Conservation (phyloP, 192 early-diverging fungal species). For the Geosiphon pyriformis region DNA sequence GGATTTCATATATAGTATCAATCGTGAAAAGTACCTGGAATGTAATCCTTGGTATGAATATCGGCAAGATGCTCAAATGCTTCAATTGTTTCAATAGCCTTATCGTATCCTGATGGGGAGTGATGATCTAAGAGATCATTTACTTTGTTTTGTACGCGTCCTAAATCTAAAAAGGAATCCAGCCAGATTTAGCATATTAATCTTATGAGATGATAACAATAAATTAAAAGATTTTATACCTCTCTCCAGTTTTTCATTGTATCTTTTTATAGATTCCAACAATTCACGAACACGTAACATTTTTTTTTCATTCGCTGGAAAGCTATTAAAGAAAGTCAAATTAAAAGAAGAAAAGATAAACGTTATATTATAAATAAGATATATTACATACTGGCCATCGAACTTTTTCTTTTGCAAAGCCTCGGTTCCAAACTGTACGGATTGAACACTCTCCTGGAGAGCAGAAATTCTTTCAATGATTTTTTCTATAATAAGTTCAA, state of each 20-base stretch:
- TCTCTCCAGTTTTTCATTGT: slow-evolving; percentile 10
- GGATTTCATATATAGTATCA: neutral
- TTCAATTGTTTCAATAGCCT: slow-evolving; percentile 34
- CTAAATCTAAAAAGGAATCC: slow-evolving; percentile 7
- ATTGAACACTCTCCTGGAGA: neutral
- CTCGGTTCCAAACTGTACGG: slow-evolving; percentile 6
- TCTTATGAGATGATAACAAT: neutral
- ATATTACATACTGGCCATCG: slow-evolving; percentile 7
- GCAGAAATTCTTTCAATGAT: neutral
- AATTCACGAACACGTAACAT: neutral
- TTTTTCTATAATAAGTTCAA: neutral
- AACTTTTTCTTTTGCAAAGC: slow-evolving; percentile 15
- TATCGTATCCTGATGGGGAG: slow-evolving; percentile 18
- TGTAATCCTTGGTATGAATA: slow-evolving; percentile 41
- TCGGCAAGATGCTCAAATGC: slow-evolving; percentile 42
- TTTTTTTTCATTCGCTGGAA: neutral
- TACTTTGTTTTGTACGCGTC: neutral
- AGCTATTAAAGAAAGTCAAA: neutral
- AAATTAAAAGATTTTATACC: slow-evolving; percentile 3
- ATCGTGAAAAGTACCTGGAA: slow-evolving; percentile 30
- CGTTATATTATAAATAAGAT: neutral
- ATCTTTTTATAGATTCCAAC: neutral
- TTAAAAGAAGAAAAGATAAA: neutral
- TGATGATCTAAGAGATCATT: slow-evolving; percentile 23
- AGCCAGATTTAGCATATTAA: neutral